phyloP scores from a whole-genome alignment of 2,329 filamentous ascomycete genomes.

The Leptographium procerum region DNA sequence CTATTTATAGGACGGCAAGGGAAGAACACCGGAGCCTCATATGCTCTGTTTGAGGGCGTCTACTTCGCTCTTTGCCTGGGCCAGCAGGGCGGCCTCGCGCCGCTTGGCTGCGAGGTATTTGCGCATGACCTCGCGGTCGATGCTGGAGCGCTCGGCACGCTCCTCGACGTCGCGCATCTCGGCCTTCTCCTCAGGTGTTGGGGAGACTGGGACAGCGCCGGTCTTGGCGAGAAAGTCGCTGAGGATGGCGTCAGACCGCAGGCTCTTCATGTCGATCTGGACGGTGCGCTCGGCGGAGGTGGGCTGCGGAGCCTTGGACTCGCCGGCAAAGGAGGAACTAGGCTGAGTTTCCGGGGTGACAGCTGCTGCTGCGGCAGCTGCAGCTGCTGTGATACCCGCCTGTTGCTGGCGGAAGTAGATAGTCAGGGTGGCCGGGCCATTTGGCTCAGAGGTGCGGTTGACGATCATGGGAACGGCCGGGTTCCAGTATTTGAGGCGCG shows the following conservation, averaged over 20 bases:
- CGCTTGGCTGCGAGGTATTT: slow-evolving; percentile 45
- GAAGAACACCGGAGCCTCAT: not conserved
- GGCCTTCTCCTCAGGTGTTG: slow-evolving; percentile 55
- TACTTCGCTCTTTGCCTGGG: slow-evolving; percentile 40
- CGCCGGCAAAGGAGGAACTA: slow-evolving; percentile 34
- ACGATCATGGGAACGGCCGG: slow-evolving; percentile 74
- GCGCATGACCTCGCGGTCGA: slow-evolving; percentile 42
- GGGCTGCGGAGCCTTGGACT: slow-evolving; percentile 36
- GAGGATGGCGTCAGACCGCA: slow-evolving; percentile 51
- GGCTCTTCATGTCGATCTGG: slow-evolving; percentile 52
- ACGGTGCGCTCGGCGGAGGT: slow-evolving; percentile 37
- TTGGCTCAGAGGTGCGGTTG: slow-evolving; percentile 50
- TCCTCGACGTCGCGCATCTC: slow-evolving; percentile 45
- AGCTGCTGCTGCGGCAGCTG: slow-evolving; percentile 3
- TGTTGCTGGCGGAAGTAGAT: slow-evolving; percentile 44
- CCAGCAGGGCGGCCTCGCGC: slow-evolving; percentile 48
- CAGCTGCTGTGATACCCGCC: slow-evolving; percentile 1
- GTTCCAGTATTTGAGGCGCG: slow-evolving; percentile 89
- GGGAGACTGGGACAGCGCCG: slow-evolving; percentile 42
- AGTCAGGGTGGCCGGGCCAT: slow-evolving; percentile 48
- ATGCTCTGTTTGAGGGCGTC: slow-evolving; percentile 28
- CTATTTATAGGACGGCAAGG: too few relatives aligned
- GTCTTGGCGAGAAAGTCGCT: slow-evolving; percentile 50
- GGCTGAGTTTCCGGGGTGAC: slow-evolving; percentile 25
- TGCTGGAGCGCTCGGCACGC: slow-evolving; percentile 34